Conservation (phyloP, 345 rosid species). For the Salix suchowensis region DNA sequence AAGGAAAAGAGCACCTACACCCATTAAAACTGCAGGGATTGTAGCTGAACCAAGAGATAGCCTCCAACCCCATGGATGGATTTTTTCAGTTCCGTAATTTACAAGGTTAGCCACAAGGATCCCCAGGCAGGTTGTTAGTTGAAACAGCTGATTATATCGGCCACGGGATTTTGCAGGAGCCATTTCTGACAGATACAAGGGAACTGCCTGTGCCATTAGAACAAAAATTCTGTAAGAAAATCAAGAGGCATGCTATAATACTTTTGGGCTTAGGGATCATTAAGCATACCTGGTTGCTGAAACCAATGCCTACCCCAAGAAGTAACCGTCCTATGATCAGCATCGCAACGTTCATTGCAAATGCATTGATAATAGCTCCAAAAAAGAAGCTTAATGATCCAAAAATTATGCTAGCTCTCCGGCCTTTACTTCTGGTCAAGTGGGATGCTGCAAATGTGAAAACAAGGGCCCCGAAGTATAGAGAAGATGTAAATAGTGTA, state of each 20-base stretch:
- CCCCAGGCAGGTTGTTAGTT: slow-evolving; percentile 19
- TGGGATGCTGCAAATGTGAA: slow-evolving; percentile 9
- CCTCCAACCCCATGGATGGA: slow-evolving; percentile 80
- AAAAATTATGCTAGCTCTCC: slow-evolving; percentile 3
- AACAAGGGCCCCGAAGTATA: slow-evolving; percentile 38
- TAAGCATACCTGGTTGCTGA: slow-evolving; percentile 4
- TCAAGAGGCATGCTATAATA: neutral
- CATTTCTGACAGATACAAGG: slow-evolving; percentile 20
- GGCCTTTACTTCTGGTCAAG: slow-evolving; percentile 4
- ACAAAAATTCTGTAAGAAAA: neutral
- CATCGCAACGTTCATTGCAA: slow-evolving; percentile 3
- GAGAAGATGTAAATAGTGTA: slow-evolving; percentile 44
- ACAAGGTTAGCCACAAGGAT: slow-evolving; percentile 17
- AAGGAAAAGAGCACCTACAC: slow-evolving; percentile 54
- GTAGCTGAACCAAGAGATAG: slow-evolving; percentile 66
- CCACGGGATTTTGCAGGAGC: slow-evolving; percentile 16
- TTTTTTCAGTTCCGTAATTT: slow-evolving; percentile 15
- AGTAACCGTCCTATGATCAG: slow-evolving; percentile 2
- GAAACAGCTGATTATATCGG: slow-evolving; percentile 14
- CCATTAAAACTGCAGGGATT: slow-evolving; percentile 66
- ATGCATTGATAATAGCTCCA: slow-evolving; percentile 11
- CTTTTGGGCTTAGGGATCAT: neutral
- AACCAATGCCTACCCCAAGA: slow-evolving; percentile 10
- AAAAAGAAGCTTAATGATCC: slow-evolving; percentile 8
- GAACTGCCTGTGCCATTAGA: slow-evolving; percentile 12